phyloP scores from a whole-genome alignment of 257 asterid species.

The Mitragyna speciosa region DNA sequence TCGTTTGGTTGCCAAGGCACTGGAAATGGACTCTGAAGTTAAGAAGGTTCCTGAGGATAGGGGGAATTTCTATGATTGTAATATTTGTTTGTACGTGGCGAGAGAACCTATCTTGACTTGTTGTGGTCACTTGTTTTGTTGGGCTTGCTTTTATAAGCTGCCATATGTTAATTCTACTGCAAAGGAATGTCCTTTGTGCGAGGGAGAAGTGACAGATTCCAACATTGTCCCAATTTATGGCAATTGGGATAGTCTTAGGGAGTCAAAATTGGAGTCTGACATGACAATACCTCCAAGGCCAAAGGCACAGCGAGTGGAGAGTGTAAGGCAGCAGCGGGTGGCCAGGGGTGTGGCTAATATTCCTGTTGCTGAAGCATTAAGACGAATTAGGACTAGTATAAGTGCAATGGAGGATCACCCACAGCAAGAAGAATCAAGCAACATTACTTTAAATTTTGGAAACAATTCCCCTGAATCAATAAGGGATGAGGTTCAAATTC shows the following conservation, averaged over 20 bases:
- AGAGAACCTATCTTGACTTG: slow-evolving; percentile 51
- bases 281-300: slow-evolving; percentile 54
- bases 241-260: slow-evolving; percentile 36
- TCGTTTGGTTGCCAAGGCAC: slow-evolving; percentile 74
- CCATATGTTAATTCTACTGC: slow-evolving; percentile 44
- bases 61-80: slow-evolving; percentile 51
- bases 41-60: slow-evolving; percentile 48
- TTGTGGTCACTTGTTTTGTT: slow-evolving; percentile 60
- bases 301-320: slow-evolving; percentile 51
- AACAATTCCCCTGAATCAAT: slow-evolving; percentile 30
- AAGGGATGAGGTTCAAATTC: slow-evolving; percentile 35
- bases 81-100: slow-evolving; percentile 46
- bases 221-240: slow-evolving; percentile 47
- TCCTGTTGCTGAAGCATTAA: slow-evolving; percentile 55
- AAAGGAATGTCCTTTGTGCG: slow-evolving; percentile 56
- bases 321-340: slow-evolving; percentile 48
- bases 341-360: slow-evolving; percentile 36
- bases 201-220: slow-evolving; percentile 54
- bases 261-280: slow-evolving; percentile 32
- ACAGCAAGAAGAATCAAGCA: slow-evolving; percentile 28
- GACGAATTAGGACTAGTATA: slow-evolving; percentile 52
- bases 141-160: slow-evolving; percentile 58
- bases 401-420: slow-evolving; percentile 39
- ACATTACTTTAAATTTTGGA: slow-evolving; percentile 21
- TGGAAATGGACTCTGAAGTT: slow-evolving; percentile 51